Percentiles rank a stretch among this genome's conserved stretches.
These are phyloP conservation scores for Brassica napus DNA, from an alignment of 345 rosid species.

Conservation along the genomic window DNA sequence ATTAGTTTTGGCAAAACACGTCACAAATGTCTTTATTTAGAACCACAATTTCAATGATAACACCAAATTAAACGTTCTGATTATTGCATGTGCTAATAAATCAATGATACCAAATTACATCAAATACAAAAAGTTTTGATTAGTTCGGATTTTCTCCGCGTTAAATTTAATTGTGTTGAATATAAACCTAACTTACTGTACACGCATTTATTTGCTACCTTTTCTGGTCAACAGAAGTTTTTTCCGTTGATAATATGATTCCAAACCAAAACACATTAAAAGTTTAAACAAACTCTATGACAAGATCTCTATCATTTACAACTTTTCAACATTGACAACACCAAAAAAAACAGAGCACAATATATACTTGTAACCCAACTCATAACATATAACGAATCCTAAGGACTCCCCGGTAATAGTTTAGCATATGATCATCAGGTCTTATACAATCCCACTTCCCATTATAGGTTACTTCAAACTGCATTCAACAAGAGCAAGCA, in stretches of 20 bases:
- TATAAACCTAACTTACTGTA: background rate
- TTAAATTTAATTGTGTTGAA: background rate
- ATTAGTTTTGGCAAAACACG: background rate
- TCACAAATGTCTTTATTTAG: background rate
- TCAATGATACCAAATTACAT: background rate
- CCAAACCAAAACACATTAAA: background rate
- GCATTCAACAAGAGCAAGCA: no score
- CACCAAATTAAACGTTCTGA: background rate
- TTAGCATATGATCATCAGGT: conserved; percentile 71
- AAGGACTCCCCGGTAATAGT: conserved; percentile 65
- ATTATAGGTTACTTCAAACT: no score
- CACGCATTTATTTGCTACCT: background rate
- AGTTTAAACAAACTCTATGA: background rate
- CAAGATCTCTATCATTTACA: background rate
- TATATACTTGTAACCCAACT: background rate
- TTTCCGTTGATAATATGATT: background rate
- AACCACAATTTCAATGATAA: no score
- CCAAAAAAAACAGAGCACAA: background rate
- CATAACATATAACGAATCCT: conserved; percentile 23
- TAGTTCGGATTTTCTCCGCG: background rate
- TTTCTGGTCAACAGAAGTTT: no score
- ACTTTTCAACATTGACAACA: background rate
- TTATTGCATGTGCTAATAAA: background rate
- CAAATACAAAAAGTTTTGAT: background rate
- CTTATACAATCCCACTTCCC: conserved; percentile 69